A percentile compares a stretch with the other conserved stretches of the same genome.
These are phyloP conservation scores for Ceratocystiopsis brevicomis DNA, from an alignment of 2,329 filamentous ascomycete species.

Conservation along the genomic window DNA sequence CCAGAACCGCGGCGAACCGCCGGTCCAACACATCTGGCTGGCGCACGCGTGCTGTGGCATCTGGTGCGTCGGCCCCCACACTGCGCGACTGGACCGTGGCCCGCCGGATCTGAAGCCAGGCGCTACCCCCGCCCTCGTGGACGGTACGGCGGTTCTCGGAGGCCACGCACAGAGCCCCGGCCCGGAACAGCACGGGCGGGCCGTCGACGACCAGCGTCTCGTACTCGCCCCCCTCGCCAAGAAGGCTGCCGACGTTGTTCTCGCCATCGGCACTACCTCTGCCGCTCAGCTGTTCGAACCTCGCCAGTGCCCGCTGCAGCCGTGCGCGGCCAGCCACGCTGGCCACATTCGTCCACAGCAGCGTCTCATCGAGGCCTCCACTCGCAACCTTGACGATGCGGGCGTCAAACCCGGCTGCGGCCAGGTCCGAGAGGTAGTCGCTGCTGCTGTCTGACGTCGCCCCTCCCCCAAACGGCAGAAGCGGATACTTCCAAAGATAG, in stretches of 20 bases:
- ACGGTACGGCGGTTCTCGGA: constrained; percentile 33
- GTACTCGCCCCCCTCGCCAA: constrained; percentile 92
- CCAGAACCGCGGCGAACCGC: constrained; percentile 29
- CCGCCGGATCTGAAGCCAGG: constrained; percentile 45
- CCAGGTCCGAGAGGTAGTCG: constrained; percentile 54
- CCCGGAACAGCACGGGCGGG: constrained; percentile 48
- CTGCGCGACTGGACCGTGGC: constrained; percentile 33
- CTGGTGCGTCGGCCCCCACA: not conserved
- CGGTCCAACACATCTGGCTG: constrained; percentile 49
- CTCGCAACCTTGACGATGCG: constrained; percentile 89
- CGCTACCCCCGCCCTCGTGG: constrained; percentile 55
- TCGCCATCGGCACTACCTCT: constrained; percentile 33
- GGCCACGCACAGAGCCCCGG: constrained; percentile 38
- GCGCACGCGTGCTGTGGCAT: constrained; percentile 19
- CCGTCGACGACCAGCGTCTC: constrained; percentile 82
- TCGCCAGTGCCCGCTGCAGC: constrained; percentile 34
- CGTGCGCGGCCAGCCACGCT: constrained; percentile 27
- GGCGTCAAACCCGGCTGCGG: constrained; percentile 57
- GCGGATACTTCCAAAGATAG: constrained; percentile 82
- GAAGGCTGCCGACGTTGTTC: constrained; percentile 21
- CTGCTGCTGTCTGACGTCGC: too few relatives aligned
- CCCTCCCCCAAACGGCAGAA: constrained; percentile 30
- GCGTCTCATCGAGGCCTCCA: constrained; percentile 62
- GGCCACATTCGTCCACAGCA: constrained; percentile 67
- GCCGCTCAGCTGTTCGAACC: constrained; percentile 37